Conservation (phyloP, 257 asterid genomes). For the Craterostigma plantagineum region DNA sequence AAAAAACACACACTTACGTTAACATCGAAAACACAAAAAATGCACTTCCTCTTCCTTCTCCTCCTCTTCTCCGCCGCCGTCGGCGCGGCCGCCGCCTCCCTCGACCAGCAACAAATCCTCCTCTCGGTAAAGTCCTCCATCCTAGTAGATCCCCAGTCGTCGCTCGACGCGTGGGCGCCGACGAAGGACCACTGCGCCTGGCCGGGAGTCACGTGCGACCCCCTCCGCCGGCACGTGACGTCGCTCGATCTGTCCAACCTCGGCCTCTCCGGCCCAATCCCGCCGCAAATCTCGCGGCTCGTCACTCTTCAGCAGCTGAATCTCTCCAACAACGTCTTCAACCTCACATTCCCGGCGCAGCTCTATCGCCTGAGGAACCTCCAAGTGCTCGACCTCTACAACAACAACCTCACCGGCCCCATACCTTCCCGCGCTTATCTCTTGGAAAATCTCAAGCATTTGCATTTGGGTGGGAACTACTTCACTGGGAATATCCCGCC, state of each 20-base stretch:
- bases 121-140: conserved; percentile 55
- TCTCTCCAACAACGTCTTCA: conserved; percentile 42
- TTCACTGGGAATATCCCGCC: conserved; percentile 39
- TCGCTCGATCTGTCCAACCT: conserved; percentile 40
- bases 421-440: conserved; percentile 32
- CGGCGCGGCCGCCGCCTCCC: too few relatives aligned
- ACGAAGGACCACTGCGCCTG: conserved; percentile 51
- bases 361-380: conserved; percentile 28
- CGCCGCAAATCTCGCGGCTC: conserved; percentile 28
- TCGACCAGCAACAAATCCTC: conserved; percentile 21
- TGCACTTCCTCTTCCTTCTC: too few relatives aligned
- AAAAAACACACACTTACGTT: too few relatives aligned
- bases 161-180: conserved; percentile 45
- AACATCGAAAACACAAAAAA: too few relatives aligned
- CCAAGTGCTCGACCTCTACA: conserved; percentile 48
- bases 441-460: conserved; percentile 26
- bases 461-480: conserved; percentile 64
- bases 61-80: too few relatives aligned
- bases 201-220: conserved; percentile 68
- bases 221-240: conserved; percentile 42
- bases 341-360: conserved; percentile 23
- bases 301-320: conserved; percentile 29
- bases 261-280: conserved; percentile 45
- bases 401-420: conserved; percentile 48
- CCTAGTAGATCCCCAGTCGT: conserved; percentile 45